Evolutionary conservation across 352 stramenopile genomes (phyloP).

Genomic region (Peronospora tabacina): DNA sequence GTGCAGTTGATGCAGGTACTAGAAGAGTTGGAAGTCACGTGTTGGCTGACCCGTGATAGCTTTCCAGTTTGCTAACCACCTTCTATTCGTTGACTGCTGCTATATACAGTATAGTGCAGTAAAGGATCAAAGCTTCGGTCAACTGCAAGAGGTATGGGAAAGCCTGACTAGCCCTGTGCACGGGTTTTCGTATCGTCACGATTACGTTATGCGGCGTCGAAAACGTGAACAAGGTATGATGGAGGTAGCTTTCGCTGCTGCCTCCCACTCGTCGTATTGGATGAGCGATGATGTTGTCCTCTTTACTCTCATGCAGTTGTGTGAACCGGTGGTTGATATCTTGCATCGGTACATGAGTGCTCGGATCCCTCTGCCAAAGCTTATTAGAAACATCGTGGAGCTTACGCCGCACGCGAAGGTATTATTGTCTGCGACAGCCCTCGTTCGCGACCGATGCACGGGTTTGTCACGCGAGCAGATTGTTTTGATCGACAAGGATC

Average conservation of each 20-base stretch:
- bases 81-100: neutral
- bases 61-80: neutral
- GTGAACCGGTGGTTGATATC: conserved; percentile 73
- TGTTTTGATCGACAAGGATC: conserved; percentile 63
- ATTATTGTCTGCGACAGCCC: conserved; percentile 58
- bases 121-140: conserved; percentile 53
- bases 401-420: conserved; percentile 68
- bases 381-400: conserved; percentile 74
- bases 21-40: neutral
- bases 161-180: conserved; percentile 58
- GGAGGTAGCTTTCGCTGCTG: conserved; percentile 74
- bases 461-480: conserved; percentile 68
- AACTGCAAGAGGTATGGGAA: conserved; percentile 75
- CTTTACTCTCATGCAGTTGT: conserved; percentile 80
- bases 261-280: conserved; percentile 86
- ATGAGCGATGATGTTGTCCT: conserved; percentile 84
- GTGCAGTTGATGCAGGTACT: conserved; percentile 71
- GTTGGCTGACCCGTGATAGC: neutral
- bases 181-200: conserved; percentile 68
- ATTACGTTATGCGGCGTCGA: conserved; percentile 70
- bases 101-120: conserved; percentile 49
- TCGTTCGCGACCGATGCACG: conserved; percentile 69
- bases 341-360: conserved; percentile 79
- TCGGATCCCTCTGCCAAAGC: conserved; percentile 52
- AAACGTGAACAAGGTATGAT: conserved; percentile 82